Conservation (phyloP, 192 early-diverging fungal genomes). For the Backusella parvicylindrica region DNA sequence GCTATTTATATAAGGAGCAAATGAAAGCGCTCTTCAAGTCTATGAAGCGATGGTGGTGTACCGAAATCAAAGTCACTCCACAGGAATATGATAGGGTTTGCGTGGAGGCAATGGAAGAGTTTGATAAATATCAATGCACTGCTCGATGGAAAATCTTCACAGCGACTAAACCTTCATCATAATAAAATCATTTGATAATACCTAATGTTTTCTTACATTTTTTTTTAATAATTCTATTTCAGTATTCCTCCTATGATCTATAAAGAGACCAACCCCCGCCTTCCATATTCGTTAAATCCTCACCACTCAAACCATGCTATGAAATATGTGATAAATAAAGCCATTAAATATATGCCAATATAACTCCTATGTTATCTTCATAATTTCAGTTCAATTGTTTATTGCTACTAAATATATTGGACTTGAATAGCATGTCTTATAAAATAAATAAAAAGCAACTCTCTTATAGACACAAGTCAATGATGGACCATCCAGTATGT, state of each 20-base stretch:
- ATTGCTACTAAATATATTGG: no score
- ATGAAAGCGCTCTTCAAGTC: constrained; percentile 31
- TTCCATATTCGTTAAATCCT: neutral
- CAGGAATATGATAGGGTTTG: constrained; percentile 26
- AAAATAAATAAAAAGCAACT: no score
- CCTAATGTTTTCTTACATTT: neutral
- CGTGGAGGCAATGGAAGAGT: constrained; percentile 26
- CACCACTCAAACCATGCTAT: neutral
- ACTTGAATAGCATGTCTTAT: no score
- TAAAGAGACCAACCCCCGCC: neutral
- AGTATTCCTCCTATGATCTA: neutral
- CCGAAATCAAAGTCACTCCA: constrained; percentile 16
- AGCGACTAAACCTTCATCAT: constrained; percentile 15
- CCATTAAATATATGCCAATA: neutral
- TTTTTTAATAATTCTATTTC: neutral
- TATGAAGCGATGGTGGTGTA: constrained; percentile 30
- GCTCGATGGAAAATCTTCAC: constrained; percentile 28
- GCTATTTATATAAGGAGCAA: constrained; percentile 31
- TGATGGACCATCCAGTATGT: no score
- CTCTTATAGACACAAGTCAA: no score
- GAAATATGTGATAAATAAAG: neutral
- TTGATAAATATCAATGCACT: constrained; percentile 23
- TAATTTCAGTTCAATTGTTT: no score
- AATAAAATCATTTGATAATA: neutral
- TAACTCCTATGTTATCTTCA: neutral